A percentile compares a stretch with the other conserved stretches of the same genome.
phyloP scores from a whole-genome alignment of 139 green algal genomes.

The Dunaliella primolecta region DNA sequence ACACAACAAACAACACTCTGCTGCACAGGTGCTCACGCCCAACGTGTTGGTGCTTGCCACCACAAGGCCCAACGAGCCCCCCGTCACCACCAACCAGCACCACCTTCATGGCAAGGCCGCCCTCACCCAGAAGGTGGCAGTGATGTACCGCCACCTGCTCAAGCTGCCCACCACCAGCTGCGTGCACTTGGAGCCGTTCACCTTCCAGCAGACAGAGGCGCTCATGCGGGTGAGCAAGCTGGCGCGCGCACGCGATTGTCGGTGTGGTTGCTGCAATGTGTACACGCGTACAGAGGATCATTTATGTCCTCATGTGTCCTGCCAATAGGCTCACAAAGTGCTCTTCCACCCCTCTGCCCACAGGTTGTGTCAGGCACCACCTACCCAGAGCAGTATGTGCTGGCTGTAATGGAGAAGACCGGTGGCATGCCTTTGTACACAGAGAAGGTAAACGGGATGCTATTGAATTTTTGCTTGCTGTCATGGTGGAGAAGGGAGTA shows the following conservation, averaged over 20 bases:
- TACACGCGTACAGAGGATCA: no score
- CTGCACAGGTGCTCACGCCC: conserved; percentile 36
- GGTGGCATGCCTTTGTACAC: conserved; percentile 69
- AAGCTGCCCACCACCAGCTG: conserved; percentile 41
- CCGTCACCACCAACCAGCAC: conserved; percentile 21
- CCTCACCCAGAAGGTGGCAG: conserved; percentile 44
- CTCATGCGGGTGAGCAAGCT: conserved; percentile 30
- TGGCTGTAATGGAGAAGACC: conserved; percentile 62
- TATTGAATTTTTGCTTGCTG: conserved; percentile 17
- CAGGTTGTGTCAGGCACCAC: conserved; percentile 30
- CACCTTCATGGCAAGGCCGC: conserved; percentile 43
- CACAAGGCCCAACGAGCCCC: conserved; percentile 44
- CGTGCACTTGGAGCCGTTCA: conserved; percentile 49
- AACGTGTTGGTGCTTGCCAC: conserved; percentile 53
- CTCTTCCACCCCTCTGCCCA: no score
- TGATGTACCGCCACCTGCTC: conserved; percentile 50
- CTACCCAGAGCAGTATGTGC: conserved; percentile 50
- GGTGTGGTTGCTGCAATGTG: not conserved
- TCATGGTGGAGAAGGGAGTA: not conserved
- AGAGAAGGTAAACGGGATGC: conserved; percentile 50
- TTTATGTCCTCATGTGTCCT: no score
- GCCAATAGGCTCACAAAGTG: not conserved
- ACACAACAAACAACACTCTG: no score
- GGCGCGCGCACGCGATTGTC: not conserved
- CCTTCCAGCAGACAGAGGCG: conserved; percentile 40